Conservation (phyloP, 345 rosid genomes). For the Moricandia arvensis region DNA sequence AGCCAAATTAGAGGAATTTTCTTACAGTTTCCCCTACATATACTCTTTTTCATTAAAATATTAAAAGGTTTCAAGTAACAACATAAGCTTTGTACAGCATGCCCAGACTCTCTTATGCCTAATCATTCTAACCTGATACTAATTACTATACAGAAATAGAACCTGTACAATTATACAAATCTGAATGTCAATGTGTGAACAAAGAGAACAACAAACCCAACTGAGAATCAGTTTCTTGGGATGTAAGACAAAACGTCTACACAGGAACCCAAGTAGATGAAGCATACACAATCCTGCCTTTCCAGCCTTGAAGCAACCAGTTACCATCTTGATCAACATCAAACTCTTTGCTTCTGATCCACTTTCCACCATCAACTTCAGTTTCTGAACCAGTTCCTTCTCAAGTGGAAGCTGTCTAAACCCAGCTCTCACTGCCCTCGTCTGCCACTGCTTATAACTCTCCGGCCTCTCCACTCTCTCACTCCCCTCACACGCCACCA, state of each 20-base stretch:
- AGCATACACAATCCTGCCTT: conserved; percentile 62
- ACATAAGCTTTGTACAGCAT: too few species aligned
- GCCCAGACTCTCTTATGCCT: too few species aligned
- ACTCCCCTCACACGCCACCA: conserved; percentile 71
- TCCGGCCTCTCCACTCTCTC: conserved; percentile 86
- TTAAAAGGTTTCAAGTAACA: too few species aligned
- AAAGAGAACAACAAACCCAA: not conserved
- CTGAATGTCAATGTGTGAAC: too few species aligned
- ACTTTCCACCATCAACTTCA: conserved; percentile 39
- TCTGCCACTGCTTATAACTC: conserved; percentile 81
- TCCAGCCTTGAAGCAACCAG: conserved; percentile 89
- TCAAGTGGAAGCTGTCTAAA: conserved; percentile 57
- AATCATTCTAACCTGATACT: not conserved
- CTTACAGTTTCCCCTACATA: not conserved
- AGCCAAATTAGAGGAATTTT: not conserved
- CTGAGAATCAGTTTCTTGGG: not conserved
- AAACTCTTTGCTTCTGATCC: conserved; percentile 52
- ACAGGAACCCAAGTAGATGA: conserved; percentile 60
- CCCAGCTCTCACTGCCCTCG: conserved; percentile 58
- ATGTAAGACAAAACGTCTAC: conserved; percentile 21
- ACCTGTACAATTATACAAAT: not conserved
- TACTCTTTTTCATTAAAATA: not conserved
- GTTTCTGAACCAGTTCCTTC: conserved; percentile 41
- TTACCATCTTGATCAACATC: conserved; percentile 51
- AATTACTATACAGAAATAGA: not conserved